phyloP scores from a whole-genome alignment of 805 yeast genomes.

The Nadsonia fulvescens region DNA sequence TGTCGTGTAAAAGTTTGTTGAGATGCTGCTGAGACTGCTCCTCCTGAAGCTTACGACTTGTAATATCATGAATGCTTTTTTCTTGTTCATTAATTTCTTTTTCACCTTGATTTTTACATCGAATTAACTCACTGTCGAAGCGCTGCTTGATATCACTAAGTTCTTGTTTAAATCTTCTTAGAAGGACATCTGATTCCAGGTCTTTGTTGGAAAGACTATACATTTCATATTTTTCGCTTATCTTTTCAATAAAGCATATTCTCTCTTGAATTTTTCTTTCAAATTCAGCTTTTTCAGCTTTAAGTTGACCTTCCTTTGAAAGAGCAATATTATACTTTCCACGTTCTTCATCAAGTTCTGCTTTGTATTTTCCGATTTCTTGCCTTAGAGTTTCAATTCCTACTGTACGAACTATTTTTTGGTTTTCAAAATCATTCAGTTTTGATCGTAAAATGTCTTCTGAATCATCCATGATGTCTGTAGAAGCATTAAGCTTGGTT shows the following conservation, averaged over 20 bases:
- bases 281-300: constrained; percentile 21
- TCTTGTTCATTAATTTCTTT: constrained; percentile 17
- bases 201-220: constrained; percentile 1
- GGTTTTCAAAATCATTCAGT: constrained; percentile 4
- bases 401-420: background rate
- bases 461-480: constrained; percentile 28
- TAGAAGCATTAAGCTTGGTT: constrained; percentile 28
- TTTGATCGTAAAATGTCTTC: constrained; percentile 22
- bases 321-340: constrained; percentile 21
- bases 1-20: constrained; percentile 4
- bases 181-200: too few species aligned
- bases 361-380: constrained; percentile 13
- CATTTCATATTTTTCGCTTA: constrained; percentile 2
- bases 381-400: constrained; percentile 15
- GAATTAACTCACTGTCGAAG: constrained; percentile 7
- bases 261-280: constrained; percentile 7
- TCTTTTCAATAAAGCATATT: constrained; percentile 6
- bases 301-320: constrained; percentile 37
- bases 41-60: constrained; percentile 12
- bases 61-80: constrained; percentile 11
- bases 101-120: constrained; percentile 10
- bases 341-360: constrained; percentile 16
- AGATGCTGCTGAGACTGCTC: constrained; percentile 11
- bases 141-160: background rate
- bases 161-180: background rate